Evolutionary conservation across 352 stramenopile genomes (phyloP), one percentile per base, ranked within the genome.

Genomic region (Elongisporangium prolatum): DNA sequence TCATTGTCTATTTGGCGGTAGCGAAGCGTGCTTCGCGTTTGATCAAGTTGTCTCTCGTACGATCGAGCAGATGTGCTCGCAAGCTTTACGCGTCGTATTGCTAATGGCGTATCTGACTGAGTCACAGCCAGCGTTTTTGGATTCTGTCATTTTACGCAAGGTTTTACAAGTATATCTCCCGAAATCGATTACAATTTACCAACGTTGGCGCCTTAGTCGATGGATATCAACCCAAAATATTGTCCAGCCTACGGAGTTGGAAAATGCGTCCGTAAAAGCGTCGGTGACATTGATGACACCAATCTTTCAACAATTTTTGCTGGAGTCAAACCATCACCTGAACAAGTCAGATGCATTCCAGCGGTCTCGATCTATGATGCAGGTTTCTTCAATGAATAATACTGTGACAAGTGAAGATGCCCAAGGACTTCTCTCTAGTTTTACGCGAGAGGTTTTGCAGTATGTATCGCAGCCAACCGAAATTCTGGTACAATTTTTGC

Each of bases 101-200:
- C 85, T 85, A 25, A 60, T 92, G 21, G 69, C 78, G 22, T 86
- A 84, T 60, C 54, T 92, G 18, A 67, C 79, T 2, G 82, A 92
- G 37, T 74, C 76, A 5, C 74, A 79, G 28, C 69, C 79, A 4
- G 64, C 71, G 0, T 90, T 90, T 51, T 22, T 92, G 52, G 71
- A 66, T 14, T 67, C 71, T 18, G 50, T 60, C 3, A 76, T 69
- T 0, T 40, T 92, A 47, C 71, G 65, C 21, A 66, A 69, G 9
- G 72, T 90, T 11, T 57, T 81, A 25, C 69, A 67, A 6, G 60
- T 73, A 14, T 72, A 82, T 28, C 37, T 92, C 9, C 78, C 80
- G 0, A 79, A 83, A 37, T 68, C 80, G 1, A 89, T 92, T 51
- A 78, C 70, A 0, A 72, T 86, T 17, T 90, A 90, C 56, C 82